phyloP scores from a whole-genome alignment of 1,139 yeast species.

The Lodderomyces jiufengensis region DNA sequence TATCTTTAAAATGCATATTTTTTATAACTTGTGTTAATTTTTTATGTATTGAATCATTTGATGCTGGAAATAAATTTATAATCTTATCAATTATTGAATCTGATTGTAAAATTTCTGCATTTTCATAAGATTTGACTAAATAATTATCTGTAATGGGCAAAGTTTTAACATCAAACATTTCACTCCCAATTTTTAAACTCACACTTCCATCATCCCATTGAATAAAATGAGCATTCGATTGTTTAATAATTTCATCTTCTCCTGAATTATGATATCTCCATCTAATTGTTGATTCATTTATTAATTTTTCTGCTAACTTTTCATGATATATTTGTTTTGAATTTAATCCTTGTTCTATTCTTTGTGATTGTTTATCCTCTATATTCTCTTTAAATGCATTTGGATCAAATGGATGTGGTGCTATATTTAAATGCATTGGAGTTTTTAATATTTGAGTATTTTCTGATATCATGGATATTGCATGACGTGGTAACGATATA shows the following conservation, averaged over 20 bases:
- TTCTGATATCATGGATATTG: constrained; percentile 43
- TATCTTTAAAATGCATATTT: constrained; percentile 57
- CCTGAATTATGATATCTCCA: constrained; percentile 84
- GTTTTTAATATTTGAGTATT: constrained; percentile 60
- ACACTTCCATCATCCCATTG: constrained; percentile 93
- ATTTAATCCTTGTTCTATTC: constrained; percentile 28
- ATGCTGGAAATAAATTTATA: constrained; percentile 80
- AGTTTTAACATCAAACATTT: constrained; percentile 74
- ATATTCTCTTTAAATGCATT: constrained; percentile 57
- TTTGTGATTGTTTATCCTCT: constrained; percentile 44
- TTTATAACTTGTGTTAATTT: constrained; percentile 76
- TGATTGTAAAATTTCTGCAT: constrained; percentile 66
- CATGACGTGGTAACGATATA: constrained; percentile 73
- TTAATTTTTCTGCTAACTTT: constrained; percentile 47
- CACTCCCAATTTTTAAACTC: constrained; percentile 83
- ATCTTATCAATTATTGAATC: constrained; percentile 47
- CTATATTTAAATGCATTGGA: constrained; percentile 80
- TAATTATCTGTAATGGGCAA: constrained; percentile 70
- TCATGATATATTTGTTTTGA: constrained; percentile 40
- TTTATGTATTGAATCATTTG: constrained; percentile 62
- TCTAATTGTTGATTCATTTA: constrained; percentile 79
- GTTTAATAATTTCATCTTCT: constrained; percentile 64
- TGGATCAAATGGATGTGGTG: constrained; percentile 86
- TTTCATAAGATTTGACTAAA: constrained; percentile 68
- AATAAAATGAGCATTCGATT: constrained; percentile 84